Conservation (phyloP, 306 rosid species). For the Astragalus glycyphyllos region DNA sequence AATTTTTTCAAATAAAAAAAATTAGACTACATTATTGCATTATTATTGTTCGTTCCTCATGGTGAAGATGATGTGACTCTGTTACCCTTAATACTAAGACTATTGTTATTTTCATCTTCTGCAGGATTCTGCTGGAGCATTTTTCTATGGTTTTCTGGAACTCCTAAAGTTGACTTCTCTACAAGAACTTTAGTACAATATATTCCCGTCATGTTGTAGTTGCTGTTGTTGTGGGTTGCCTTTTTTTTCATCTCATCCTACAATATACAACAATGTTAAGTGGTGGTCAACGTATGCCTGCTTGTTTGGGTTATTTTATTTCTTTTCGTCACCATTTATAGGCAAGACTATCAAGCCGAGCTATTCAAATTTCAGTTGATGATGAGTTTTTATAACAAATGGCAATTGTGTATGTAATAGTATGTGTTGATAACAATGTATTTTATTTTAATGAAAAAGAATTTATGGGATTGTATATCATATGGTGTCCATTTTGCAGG, state of each 20-base stretch:
- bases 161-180: no score
- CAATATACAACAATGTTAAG: slow-evolving; percentile 88
- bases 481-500: slow-evolving; percentile 58
- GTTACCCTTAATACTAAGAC: slow-evolving; percentile 17
- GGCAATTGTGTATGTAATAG: not conserved
- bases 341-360: slow-evolving; percentile 98
- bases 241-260: slow-evolving; percentile 96
- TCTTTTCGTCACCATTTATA: slow-evolving; percentile 95
- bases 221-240: slow-evolving; percentile 93
- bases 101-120: not conserved
- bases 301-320: slow-evolving; percentile 90
- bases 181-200: no score
- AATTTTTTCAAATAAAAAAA: not conserved
- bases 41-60: slow-evolving; percentile 35
- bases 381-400: slow-evolving; percentile 61
- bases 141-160: slow-evolving; percentile 45
- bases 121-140: no score
- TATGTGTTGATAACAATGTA: no score
- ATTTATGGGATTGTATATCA: slow-evolving; percentile 35
- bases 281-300: slow-evolving; percentile 99
- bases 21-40: slow-evolving; percentile 6
- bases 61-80: slow-evolving; percentile 8
- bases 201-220: slow-evolving; percentile 96
- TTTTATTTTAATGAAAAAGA: not conserved
- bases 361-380: slow-evolving; percentile 96